These are phyloP conservation scores for Tremella fuciformis DNA, from an alignment of 768 basidiomycete genomes.

Conservation along the genomic window DNA sequence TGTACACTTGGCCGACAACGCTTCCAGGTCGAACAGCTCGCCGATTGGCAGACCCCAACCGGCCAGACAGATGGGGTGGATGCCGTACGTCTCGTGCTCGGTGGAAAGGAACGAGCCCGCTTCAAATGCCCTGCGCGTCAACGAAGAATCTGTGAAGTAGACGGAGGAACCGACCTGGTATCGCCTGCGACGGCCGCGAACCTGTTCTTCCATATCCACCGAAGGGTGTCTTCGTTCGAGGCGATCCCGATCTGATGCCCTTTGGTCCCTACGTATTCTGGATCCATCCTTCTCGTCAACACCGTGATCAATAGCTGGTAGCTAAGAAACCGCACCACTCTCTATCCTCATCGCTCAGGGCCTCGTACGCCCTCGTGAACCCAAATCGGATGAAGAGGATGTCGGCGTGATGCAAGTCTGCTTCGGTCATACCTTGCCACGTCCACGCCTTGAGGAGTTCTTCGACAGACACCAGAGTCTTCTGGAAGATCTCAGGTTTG, in stretches of 20 bases:
- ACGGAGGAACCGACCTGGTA: neutral
- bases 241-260: constrained; percentile 5
- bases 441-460: neutral
- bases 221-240: neutral
- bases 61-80: constrained; percentile 2
- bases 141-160: neutral
- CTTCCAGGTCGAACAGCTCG: constrained; percentile 8
- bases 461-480: neutral
- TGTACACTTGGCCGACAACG: constrained; percentile 1
- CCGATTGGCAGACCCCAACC: constrained; percentile 12
- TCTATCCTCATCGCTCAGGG: neutral
- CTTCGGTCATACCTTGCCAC: constrained; percentile 3
- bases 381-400: constrained; percentile 10
- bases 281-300: neutral
- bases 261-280: neutral
- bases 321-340: constrained; percentile 1
- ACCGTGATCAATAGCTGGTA: neutral
- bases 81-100: constrained; percentile 1
- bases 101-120: constrained; percentile 4
- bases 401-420: constrained; percentile 4
- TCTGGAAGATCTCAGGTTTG: neutral
- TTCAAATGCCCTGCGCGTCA: constrained; percentile 7
- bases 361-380: constrained; percentile 1
- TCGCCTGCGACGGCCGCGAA: constrained; percentile 3
- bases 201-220: constrained; percentile 1